These are phyloP conservation scores for Rhytidiadelphus loreus DNA, from an alignment of 225 moss, liverwort and hornwort genomes.

Conservation along the genomic window DNA sequence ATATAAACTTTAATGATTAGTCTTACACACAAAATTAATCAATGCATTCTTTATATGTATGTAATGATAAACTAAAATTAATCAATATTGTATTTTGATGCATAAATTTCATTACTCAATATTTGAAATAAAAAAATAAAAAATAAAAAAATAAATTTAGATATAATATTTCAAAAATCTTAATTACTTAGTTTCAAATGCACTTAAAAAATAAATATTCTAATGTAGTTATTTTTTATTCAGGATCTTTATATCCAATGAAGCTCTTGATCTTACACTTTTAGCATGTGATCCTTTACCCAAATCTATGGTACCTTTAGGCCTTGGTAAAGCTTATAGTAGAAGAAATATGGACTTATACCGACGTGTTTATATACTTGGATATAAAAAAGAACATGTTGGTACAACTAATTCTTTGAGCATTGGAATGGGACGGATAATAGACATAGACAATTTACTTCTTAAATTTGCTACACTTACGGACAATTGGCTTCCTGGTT, in stretches of 20 bases:
- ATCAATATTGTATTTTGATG: neutral
- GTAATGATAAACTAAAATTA: too few relatives aligned
- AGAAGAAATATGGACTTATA: constrained; percentile 12
- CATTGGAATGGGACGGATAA: constrained; percentile 6
- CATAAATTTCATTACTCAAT: neutral
- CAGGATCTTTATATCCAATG: neutral
- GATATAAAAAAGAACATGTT: neutral
- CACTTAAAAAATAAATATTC: too few relatives aligned
- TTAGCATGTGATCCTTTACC: constrained; percentile 11
- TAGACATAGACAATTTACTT: constrained; percentile 1
- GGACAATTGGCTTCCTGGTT: constrained; percentile 4
- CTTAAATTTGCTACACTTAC: constrained; percentile 9
- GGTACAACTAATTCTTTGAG: neutral
- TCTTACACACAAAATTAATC: neutral
- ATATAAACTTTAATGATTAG: neutral
- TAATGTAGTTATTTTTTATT: neutral
- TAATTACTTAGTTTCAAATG: neutral
- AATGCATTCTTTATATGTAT: neutral
- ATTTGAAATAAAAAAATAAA: too few relatives aligned
- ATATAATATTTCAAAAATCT: neutral
- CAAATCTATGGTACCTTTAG: neutral
- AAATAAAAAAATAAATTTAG: fast-evolving
- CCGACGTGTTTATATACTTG: constrained; percentile 10
- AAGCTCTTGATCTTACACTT: constrained; percentile 11
- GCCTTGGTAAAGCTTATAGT: neutral